Percentiles rank a stretch among this genome's conserved stretches.
These are phyloP conservation scores for Suhomyces faveliae DNA, from an alignment of 805 yeast genomes.

Conservation along the genomic window DNA sequence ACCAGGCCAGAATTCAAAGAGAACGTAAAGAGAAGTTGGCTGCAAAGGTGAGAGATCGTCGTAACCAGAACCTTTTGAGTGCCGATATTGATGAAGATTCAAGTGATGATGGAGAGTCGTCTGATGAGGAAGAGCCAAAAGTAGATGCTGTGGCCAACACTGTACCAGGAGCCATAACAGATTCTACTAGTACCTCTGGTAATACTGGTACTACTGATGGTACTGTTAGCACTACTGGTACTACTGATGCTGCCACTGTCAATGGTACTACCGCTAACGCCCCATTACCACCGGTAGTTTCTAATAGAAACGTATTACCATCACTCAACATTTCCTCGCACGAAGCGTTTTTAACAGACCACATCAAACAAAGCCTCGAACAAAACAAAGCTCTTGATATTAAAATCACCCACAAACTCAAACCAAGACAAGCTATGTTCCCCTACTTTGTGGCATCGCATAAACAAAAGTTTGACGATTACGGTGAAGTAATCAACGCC, in stretches of 20 bases:
- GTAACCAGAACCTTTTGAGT: constrained; percentile 38
- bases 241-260: neutral
- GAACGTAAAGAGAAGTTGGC: constrained; percentile 43
- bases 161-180: too few species aligned
- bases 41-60: constrained; percentile 42
- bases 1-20: constrained; percentile 44
- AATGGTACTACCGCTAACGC: neutral
- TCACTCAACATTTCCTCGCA: constrained; percentile 36
- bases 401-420: constrained; percentile 39
- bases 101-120: constrained; percentile 32
- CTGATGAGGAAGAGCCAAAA: constrained; percentile 19
- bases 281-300: neutral
- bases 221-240: neutral
- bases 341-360: constrained; percentile 40
- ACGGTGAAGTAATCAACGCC: constrained; percentile 74
- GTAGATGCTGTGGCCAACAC: too few species aligned
- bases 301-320: constrained; percentile 7
- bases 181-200: neutral
- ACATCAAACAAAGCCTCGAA: constrained; percentile 37
- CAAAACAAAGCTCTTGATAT: constrained; percentile 54
- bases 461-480: constrained; percentile 73
- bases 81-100: constrained; percentile 37
- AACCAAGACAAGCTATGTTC: constrained; percentile 66
- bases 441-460: constrained; percentile 56
- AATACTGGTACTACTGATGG: neutral